Evolutionary conservation across 192 early-diverging fungal genomes (phyloP).

Genomic region (Coemansia sp.): DNA sequence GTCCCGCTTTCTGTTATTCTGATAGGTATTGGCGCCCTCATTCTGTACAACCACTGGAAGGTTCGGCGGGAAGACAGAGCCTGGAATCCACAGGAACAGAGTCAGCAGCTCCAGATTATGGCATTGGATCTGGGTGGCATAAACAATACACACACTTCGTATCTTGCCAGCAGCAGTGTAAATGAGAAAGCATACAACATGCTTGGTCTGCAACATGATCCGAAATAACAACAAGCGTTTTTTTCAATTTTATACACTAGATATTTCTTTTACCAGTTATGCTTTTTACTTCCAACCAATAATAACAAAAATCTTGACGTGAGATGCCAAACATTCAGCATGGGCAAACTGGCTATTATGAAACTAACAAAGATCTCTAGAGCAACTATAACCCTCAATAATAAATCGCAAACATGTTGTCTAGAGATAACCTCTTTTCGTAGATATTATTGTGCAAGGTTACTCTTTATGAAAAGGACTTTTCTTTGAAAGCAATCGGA

Average conservation of each 20-base stretch:
- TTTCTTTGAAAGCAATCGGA: too few species aligned
- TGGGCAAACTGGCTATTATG: too few species aligned
- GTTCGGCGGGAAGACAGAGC: constrained; percentile 2
- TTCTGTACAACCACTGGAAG: constrained; percentile 9
- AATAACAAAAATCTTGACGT: background rate
- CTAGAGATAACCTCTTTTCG: too few species aligned
- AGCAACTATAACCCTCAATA: too few species aligned
- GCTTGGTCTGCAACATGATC: background rate
- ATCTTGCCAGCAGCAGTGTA: background rate
- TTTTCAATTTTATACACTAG: too few species aligned
- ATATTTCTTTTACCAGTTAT: background rate
- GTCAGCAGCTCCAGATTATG: constrained; percentile 9
- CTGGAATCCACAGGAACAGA: constrained; percentile 9
- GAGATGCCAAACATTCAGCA: background rate
- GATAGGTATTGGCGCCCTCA: background rate
- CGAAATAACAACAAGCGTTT: background rate
- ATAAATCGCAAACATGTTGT: too few species aligned
- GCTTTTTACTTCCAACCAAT: background rate
- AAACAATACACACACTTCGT: constrained; percentile 1
- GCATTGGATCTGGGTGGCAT: constrained; percentile 4
- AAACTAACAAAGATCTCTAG: too few species aligned
- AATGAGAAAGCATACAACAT: constrained; percentile 8
- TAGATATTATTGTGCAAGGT: too few species aligned
- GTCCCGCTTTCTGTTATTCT: constrained; percentile 1
- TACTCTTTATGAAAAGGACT: too few species aligned